Percentiles rank a stretch among this genome's conserved stretches.
Evolutionary conservation across 306 rosid genomes (phyloP).

Genomic region (Amphicarpaea edgeworthii): DNA sequence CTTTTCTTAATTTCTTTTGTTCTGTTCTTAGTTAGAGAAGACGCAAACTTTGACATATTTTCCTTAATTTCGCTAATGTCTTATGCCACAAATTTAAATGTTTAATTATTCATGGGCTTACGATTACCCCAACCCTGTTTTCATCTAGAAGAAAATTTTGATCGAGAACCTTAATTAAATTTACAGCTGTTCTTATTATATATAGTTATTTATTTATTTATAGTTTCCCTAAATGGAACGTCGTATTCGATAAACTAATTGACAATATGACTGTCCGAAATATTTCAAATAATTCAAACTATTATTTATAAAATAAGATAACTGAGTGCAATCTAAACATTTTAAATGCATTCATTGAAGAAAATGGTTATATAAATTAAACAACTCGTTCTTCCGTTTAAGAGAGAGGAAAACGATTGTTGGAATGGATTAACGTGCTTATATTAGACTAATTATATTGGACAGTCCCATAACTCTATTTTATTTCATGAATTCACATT

Average conservation of each 20-base stretch:
- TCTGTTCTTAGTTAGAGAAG: neutral
- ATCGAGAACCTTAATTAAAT: neutral
- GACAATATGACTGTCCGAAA: neutral
- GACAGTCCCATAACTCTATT: neutral
- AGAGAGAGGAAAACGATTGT: neutral
- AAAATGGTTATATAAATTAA: neutral
- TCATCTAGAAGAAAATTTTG: slow-evolving; percentile 26
- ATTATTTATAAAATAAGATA: neutral
- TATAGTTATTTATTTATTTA: neutral
- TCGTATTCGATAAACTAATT: neutral
- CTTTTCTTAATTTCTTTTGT: neutral
- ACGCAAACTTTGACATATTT: slow-evolving; percentile 26
- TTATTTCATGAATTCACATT: neutral
- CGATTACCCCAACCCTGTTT: neutral
- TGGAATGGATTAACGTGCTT: too few species aligned
- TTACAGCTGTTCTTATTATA: neutral
- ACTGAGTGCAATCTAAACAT: neutral
- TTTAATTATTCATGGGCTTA: neutral
- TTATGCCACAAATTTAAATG: neutral
- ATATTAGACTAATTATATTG: too few species aligned
- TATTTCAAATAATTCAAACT: neutral
- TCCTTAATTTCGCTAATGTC: neutral
- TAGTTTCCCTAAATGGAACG: neutral
- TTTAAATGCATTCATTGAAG: neutral
- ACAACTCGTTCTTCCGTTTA: neutral